Conservation (phyloP, 2,329 filamentous ascomycete species). For the Paecilomyces variotii region DNA sequence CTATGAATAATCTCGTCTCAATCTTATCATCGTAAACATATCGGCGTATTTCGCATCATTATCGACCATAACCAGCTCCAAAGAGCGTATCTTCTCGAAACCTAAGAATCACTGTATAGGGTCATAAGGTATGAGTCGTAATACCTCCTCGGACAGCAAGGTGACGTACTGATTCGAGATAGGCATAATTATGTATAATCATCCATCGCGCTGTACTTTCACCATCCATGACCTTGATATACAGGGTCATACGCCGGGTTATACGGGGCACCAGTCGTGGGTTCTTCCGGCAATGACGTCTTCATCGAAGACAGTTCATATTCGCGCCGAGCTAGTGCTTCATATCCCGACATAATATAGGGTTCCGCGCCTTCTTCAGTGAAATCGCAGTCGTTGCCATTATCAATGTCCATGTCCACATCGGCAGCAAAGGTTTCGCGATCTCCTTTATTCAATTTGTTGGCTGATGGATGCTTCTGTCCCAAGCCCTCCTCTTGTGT, state of each 20-base stretch:
- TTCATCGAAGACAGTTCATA: slow-evolving; percentile 37
- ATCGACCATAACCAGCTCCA: too few relatives aligned
- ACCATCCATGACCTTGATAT: slow-evolving; percentile 33
- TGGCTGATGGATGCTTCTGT: not conserved
- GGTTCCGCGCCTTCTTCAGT: slow-evolving; percentile 58
- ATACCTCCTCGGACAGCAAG: slow-evolving; percentile 13
- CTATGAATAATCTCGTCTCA: too few relatives aligned
- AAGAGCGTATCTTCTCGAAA: too few relatives aligned
- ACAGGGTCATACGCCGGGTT: slow-evolving; percentile 32
- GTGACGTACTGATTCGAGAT: slow-evolving; percentile 25
- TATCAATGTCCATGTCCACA: slow-evolving; percentile 29
- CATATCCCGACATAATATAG: slow-evolving; percentile 79
- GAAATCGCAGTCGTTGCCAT: slow-evolving; percentile 22
- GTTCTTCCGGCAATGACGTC: slow-evolving; percentile 13
- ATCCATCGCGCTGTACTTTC: slow-evolving; percentile 23
- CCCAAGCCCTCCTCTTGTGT: not conserved
- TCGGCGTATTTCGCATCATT: too few relatives aligned
- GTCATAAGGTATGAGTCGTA: not conserved
- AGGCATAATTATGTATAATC: slow-evolving; percentile 33
- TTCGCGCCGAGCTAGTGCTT: slow-evolving; percentile 57
- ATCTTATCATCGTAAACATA: too few relatives aligned
- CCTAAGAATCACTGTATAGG: too few relatives aligned
- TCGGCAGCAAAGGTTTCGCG: slow-evolving; percentile 31
- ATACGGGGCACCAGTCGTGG: slow-evolving; percentile 25
- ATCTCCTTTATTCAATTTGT: not conserved